A percentile compares a stretch with the other conserved stretches of the same genome.
Conservation (phyloP, 352 stramenopile genomes). For the Phytophthora pisi region DNA sequence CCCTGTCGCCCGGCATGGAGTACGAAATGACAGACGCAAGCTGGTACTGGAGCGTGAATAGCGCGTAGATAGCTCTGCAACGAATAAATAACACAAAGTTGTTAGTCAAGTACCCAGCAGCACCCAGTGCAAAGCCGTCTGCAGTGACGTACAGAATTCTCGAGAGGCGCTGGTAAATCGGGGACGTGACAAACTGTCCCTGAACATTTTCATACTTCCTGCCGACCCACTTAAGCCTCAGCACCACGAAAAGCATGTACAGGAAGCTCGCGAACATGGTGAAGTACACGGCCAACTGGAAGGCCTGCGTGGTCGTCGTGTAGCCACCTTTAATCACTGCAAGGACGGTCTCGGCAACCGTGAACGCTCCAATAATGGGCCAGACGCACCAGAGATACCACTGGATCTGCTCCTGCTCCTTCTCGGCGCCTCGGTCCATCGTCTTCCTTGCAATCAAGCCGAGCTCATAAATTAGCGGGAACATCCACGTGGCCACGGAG, state of each 20-base stretch:
- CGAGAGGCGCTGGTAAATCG: conserved; percentile 63
- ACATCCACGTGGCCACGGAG: conserved; percentile 44
- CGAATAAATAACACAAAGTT: neutral
- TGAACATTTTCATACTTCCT: conserved; percentile 66
- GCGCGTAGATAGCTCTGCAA: conserved; percentile 46
- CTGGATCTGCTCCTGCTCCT: conserved; percentile 40
- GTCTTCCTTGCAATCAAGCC: conserved; percentile 43
- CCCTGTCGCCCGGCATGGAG: conserved; percentile 25
- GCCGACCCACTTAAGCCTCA: conserved; percentile 48
- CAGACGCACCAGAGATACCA: conserved; percentile 35
- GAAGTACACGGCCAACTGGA: conserved; percentile 44
- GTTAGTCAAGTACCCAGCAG: neutral
- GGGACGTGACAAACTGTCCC: conserved; percentile 56
- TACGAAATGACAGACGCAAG: conserved; percentile 49
- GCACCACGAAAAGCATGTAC: conserved; percentile 46
- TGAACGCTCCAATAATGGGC: conserved; percentile 33
- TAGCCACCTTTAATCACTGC: conserved; percentile 39
- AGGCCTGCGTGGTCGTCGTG: conserved; percentile 43
- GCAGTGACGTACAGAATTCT: conserved; percentile 45
- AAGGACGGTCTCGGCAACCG: conserved; percentile 30
- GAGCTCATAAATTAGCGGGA: conserved; percentile 48
- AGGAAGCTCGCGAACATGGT: conserved; percentile 47
- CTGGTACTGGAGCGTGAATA: conserved; percentile 64
- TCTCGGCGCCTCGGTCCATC: conserved; percentile 48
- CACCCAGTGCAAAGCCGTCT: neutral